These are phyloP conservation scores for Suillus ampliporus DNA, from an alignment of 768 basidiomycete species.

Conservation along the genomic window DNA sequence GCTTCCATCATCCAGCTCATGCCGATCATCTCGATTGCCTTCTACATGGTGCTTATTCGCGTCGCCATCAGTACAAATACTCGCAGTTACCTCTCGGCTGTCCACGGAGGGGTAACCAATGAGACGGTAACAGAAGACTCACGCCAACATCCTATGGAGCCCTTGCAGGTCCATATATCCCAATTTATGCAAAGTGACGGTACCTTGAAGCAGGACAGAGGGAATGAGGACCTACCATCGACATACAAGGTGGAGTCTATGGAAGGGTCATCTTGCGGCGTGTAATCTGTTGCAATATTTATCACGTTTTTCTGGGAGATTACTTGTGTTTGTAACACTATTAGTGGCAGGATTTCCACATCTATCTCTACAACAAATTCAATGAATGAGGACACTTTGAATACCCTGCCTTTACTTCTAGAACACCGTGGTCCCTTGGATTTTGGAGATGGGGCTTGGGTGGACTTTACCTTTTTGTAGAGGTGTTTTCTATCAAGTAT, in stretches of 20 bases:
- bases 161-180: constrained; percentile 11
- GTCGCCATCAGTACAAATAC: not conserved
- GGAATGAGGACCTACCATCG: not conserved
- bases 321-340: not conserved
- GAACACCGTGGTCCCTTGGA: too few relatives aligned
- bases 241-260: not conserved
- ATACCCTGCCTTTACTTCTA: too few relatives aligned
- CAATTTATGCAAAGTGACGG: not conserved
- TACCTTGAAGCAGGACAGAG: not conserved
- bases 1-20: not conserved
- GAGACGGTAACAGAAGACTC: not conserved
- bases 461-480: too few relatives aligned
- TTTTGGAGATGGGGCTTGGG: too few relatives aligned
- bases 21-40: constrained; percentile 18
- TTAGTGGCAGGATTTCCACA: not conserved
- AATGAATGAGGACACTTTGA: too few relatives aligned
- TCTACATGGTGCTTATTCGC: constrained; percentile 15
- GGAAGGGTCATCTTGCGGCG: not conserved
- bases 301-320: not conserved
- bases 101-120: not conserved
- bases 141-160: not conserved
- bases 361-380: not conserved
- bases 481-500: too few relatives aligned
- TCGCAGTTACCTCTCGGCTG: not conserved
- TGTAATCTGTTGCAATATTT: not conserved